Conservation (phyloP, 2,329 filamentous ascomycete species). For the Exophiala oligosperma region DNA sequence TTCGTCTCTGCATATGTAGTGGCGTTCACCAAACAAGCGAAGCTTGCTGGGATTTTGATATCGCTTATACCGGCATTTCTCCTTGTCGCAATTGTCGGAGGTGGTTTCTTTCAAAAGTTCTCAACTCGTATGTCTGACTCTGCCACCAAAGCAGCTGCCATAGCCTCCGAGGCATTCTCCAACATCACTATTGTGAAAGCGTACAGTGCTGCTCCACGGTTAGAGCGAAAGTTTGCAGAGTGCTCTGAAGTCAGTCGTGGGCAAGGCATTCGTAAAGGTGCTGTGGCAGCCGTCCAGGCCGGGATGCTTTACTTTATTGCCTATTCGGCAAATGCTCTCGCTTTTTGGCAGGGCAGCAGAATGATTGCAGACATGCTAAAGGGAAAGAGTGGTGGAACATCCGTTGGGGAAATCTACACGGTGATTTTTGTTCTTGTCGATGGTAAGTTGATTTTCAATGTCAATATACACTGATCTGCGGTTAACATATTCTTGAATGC, state of each 20-base stretch:
- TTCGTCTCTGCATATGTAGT: slow-evolving; percentile 51
- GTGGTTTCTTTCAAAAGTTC: slow-evolving; percentile 47
- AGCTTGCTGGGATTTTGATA: slow-evolving; percentile 47
- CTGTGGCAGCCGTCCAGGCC: slow-evolving; percentile 33
- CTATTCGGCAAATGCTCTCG: slow-evolving; percentile 36
- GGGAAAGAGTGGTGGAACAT: slow-evolving; percentile 35
- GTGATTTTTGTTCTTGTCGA: slow-evolving; percentile 59
- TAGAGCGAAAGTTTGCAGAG: slow-evolving; percentile 33
- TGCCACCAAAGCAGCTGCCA: slow-evolving; percentile 57
- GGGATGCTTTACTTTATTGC: slow-evolving; percentile 35
- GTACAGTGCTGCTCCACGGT: slow-evolving; percentile 57
- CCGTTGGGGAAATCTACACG: slow-evolving; percentile 53
- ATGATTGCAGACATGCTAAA: slow-evolving; percentile 45
- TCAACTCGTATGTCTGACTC: slow-evolving; percentile 48
- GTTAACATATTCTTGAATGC: not conserved
- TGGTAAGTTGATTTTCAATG: slow-evolving; percentile 32
- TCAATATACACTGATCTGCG: too few species aligned
- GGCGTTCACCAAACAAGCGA: slow-evolving; percentile 49
- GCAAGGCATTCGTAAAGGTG: slow-evolving; percentile 33
- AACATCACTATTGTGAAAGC: slow-evolving; percentile 51
- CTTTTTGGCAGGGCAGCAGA: slow-evolving; percentile 46
- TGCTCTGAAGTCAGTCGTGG: slow-evolving; percentile 30
- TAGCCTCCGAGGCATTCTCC: slow-evolving; percentile 56
- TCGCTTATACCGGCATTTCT: slow-evolving; percentile 49
- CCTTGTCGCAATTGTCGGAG: slow-evolving; percentile 46